Evolutionary conservation across 2,329 filamentous ascomycete species (phyloP), one percentile per base, ranked within the genome.

Genomic region (Colletotrichum falcatum): DNA sequence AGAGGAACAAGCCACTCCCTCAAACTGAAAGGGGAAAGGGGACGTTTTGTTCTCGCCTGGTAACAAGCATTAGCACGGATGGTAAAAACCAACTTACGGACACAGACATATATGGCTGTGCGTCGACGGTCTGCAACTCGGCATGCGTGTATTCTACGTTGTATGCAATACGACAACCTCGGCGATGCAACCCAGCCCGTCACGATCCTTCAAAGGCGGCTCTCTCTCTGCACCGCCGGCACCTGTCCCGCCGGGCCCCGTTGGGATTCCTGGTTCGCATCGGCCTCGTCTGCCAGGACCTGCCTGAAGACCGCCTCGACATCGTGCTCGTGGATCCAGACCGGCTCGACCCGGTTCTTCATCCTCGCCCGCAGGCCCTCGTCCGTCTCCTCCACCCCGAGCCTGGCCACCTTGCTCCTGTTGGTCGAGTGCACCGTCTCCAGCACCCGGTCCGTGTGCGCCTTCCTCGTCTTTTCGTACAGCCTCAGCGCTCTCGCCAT

Each of bases 291-390:
- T 5, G 53, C 59, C 60, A 71, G 16, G 7, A 65, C 37, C 55
- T 65, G 60, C 33, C 28, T 49, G 42, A 83, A 85, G 14, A 80
- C 77, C 12, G 73, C 73, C 61, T 81, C 77, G 11, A 85, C 83
- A 74, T 85, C 82, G 74, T 86, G 83, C 71, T 85, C 83, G 26
- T 82, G 81, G 37, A 86, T 78, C 84, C 83, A 86, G 20, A 74
- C 77, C 6, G 80, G 79, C 65, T 84, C 78, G 2, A 77, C 75
- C 5, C 83, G 76, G 26, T 73, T 78, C 30, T 70, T 76, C 73
- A 85, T 79, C 62, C 80, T 76, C 0, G 73, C 48, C 54, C 79
- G 72, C 48, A 85, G 73, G 56, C 79, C 76, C 55, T 79, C 78
- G 33, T 85, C 82, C 6, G 79, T 81, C 71, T 82, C 79, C 1